phyloP scores from a whole-genome alignment of 1,284 basidiomycete genomes.

The Pseudozyma tsukubaensis region DNA sequence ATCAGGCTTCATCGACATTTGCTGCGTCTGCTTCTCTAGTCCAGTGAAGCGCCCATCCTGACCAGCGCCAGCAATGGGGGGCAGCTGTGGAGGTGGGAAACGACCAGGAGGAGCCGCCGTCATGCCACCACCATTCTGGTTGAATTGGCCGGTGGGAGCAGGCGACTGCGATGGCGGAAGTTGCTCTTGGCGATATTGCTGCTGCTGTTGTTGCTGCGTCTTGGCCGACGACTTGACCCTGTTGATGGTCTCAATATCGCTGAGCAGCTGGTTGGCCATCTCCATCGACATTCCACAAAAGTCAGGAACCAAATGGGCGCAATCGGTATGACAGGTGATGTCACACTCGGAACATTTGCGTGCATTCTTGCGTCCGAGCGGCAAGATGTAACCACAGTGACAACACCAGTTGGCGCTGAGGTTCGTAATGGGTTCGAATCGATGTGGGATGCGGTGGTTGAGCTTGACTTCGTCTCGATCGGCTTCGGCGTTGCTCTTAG shows the following conservation, averaged over 20 bases:
- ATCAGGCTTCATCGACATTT: constrained; percentile 49
- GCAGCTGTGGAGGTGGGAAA: constrained; percentile 32
- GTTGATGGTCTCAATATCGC: constrained; percentile 82
- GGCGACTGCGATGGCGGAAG: constrained; percentile 1
- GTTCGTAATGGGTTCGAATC: constrained; percentile 96
- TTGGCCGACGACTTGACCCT: constrained; percentile 59
- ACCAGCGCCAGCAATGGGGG: constrained; percentile 15
- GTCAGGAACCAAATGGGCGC: constrained; percentile 97
- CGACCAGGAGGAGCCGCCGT: constrained; percentile 33
- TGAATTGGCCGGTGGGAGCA: constrained; percentile 6
- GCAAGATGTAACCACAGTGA: constrained; percentile 94
- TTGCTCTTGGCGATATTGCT: constrained; percentile 21
- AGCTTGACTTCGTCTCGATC: constrained; percentile 98
- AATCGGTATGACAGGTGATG: constrained; percentile 96
- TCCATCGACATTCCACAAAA: constrained; percentile 99
- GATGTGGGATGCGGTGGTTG: constrained; percentile 98
- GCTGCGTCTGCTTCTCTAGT: constrained; percentile 60
- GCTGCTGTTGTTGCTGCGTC: constrained; percentile 30
- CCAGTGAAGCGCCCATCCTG: constrained; percentile 30
- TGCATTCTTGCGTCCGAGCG: constrained; percentile 95
- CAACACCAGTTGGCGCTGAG: constrained; percentile 99
- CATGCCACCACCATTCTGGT: constrained; percentile 22
- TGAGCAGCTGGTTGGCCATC: constrained; percentile 91
- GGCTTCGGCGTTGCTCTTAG: constrained; percentile 88
- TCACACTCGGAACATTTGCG: constrained; percentile 95